Conservation (phyloP, 768 basidiomycete genomes). For the Hericium rajendrae region DNA sequence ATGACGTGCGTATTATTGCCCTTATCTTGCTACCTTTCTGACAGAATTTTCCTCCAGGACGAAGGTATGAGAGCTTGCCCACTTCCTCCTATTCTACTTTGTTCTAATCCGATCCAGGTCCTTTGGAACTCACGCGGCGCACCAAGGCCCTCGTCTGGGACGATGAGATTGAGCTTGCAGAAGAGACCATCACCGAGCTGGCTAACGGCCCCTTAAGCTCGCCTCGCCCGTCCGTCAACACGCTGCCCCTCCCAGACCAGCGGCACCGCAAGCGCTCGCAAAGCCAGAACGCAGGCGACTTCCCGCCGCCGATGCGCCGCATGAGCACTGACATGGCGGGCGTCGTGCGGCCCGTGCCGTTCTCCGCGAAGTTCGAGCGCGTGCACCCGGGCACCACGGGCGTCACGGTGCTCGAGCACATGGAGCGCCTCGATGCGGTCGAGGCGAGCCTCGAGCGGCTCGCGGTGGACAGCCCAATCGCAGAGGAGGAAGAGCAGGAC, state of each 20-base stretch:
- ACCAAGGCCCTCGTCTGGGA: slow-evolving; percentile 78
- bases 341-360: slow-evolving; percentile 66
- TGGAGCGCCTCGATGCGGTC: slow-evolving; percentile 77
- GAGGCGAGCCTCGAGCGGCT: slow-evolving; percentile 71
- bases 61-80: slow-evolving; percentile 39
- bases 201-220: slow-evolving; percentile 30
- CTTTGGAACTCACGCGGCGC: slow-evolving; percentile 80
- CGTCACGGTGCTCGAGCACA: slow-evolving; percentile 74
- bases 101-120: slow-evolving; percentile 39
- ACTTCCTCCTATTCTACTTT: neutral
- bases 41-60: slow-evolving; percentile 36
- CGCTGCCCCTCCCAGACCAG: slow-evolving; percentile 50
- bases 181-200: slow-evolving; percentile 29
- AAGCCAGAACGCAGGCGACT: slow-evolving; percentile 55
- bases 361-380: slow-evolving; percentile 74
- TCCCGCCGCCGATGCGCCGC: slow-evolving; percentile 63
- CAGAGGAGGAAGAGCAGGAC: slow-evolving; percentile 28
- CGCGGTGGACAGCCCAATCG: slow-evolving; percentile 46
- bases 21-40: neutral
- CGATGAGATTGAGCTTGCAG: slow-evolving; percentile 59
- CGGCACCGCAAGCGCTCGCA: slow-evolving; percentile 37
- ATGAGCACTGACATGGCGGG: slow-evolving; percentile 56
- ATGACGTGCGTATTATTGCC: slow-evolving; percentile 40
- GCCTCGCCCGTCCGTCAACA: slow-evolving; percentile 52
- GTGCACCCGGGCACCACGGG: slow-evolving; percentile 83